These are phyloP conservation scores for Geosiphon pyriformis DNA, from an alignment of 192 early-diverging fungal species.

Conservation along the genomic window DNA sequence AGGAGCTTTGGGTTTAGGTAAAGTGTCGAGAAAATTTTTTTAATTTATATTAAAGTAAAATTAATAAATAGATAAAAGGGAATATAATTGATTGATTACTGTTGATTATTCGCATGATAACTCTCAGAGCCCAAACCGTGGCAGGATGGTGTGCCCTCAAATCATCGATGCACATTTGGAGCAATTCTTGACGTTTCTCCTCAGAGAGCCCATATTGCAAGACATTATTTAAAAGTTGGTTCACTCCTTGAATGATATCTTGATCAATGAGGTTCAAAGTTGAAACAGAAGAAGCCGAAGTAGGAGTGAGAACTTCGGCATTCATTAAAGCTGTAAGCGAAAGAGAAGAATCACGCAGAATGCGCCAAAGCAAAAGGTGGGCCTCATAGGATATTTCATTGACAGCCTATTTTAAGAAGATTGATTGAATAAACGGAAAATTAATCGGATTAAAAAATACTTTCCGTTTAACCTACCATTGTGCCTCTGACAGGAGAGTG, in stretches of 20 bases:
- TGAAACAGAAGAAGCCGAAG: constrained; percentile 10
- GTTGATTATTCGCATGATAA: constrained; percentile 36
- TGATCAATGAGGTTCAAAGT: constrained; percentile 24
- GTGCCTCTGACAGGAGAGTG: not conserved
- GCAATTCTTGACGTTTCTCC: constrained; percentile 29
- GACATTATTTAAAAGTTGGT: constrained; percentile 28
- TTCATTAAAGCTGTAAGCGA: constrained; percentile 17
- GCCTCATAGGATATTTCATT: constrained; percentile 35
- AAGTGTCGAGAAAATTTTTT: not conserved
- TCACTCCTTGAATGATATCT: constrained; percentile 32
- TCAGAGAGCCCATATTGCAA: constrained; percentile 29
- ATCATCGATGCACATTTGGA: constrained; percentile 33
- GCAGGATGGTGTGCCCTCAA: constrained; percentile 37
- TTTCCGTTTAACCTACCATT: not conserved
- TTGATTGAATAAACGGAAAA: too few species aligned
- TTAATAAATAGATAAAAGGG: not conserved
- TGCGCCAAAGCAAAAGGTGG: constrained; percentile 37
- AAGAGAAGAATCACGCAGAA: constrained; percentile 34
- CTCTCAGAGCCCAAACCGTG: constrained; percentile 39
- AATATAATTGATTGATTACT: constrained; percentile 10
- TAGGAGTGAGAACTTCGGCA: constrained; percentile 16
- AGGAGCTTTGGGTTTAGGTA: not conserved
- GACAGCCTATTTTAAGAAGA: constrained; percentile 31
- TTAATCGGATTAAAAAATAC: too few species aligned
- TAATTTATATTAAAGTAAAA: not conserved